Conservation (phyloP, 805 yeast species). For the Blastobotrys peoriensis region DNA sequence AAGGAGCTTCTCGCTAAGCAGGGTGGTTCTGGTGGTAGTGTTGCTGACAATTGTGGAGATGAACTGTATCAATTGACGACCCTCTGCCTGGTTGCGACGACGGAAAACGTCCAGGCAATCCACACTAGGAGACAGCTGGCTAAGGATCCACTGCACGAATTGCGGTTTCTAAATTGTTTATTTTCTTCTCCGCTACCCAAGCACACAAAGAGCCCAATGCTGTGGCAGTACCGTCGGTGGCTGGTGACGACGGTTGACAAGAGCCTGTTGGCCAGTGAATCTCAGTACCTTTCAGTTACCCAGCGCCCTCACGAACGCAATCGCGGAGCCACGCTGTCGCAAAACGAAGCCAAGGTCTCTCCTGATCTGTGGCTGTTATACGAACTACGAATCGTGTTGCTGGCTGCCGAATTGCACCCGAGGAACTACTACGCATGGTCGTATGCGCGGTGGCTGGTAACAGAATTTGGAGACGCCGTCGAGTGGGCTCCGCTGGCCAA, state of each 20-base stretch:
- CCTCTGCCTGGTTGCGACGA: constrained; percentile 26
- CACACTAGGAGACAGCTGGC: constrained; percentile 24
- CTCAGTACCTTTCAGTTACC: neutral
- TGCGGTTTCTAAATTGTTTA: constrained; percentile 23
- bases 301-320: neutral
- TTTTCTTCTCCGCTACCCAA: constrained; percentile 30
- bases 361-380: constrained; percentile 1
- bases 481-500: constrained; percentile 14
- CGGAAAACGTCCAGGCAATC: constrained; percentile 27
- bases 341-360: neutral
- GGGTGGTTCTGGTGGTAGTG: too few species aligned
- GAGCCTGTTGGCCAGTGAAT: neutral
- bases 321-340: neutral
- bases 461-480: constrained; percentile 4
- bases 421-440: constrained; percentile 46
- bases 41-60: too few species aligned
- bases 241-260: constrained; percentile 12
- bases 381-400: constrained; percentile 28
- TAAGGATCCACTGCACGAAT: constrained; percentile 17
- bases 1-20: neutral
- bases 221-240: constrained; percentile 36
- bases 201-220: constrained; percentile 34
- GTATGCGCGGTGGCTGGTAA: constrained; percentile 31
- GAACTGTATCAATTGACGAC: constrained; percentile 11
- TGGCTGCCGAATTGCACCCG: constrained; percentile 38